Base-by-base conservation (phyloP, 345 rosid genomes). In the Brassica incana region DNA sequence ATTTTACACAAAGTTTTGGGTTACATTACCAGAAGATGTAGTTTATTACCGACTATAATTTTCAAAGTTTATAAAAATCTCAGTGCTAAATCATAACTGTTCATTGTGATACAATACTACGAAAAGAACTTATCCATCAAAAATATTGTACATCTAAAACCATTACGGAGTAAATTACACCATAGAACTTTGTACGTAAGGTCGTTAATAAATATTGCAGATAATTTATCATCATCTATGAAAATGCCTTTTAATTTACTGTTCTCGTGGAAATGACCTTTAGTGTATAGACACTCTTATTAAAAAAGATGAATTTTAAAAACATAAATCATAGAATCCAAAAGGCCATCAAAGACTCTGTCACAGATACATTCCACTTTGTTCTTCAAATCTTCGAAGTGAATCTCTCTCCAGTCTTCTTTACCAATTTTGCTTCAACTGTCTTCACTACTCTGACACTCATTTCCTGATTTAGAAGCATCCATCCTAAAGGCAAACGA, bases 371-470 rank as follows among this genome's bases (percentile, higher is more conserved):
- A 76, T 40, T 76, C 36, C 62, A 69, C 33, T 40, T 38, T 67
- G 23, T 7, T 66, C 25, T 54, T 54, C 25, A 54, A 23, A 52
- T 52, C 20, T 52, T 52, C 18, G 8, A 52, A 54, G 61, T 54
- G 61, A 16, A 54, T 33, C 66, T 62, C 54, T 60, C 74, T 71
- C 1, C 38, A 35, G 30, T 29, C 43, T 36, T 33, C 8, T 4
- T 18, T 20, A 65, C 23, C 18, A 69, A 5, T 18, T 45, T 30
- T 20, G 63, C 69, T 71, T 78, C 65, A 77, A 56, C 69, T 5
- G 50, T 72, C 73, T 20, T 66, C 84, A 29, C 85, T 77, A 82
- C 86, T 77, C 1, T 67, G 85, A 72, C 76, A 63, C 59, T 87
- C 88, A 48, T 72, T 80, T 16, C 79, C 85, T 3, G 66, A 35